Base-by-base conservation (phyloP, 2,329 filamentous ascomycete genomes). In the Phaeophleospora eucalypticola region DNA sequence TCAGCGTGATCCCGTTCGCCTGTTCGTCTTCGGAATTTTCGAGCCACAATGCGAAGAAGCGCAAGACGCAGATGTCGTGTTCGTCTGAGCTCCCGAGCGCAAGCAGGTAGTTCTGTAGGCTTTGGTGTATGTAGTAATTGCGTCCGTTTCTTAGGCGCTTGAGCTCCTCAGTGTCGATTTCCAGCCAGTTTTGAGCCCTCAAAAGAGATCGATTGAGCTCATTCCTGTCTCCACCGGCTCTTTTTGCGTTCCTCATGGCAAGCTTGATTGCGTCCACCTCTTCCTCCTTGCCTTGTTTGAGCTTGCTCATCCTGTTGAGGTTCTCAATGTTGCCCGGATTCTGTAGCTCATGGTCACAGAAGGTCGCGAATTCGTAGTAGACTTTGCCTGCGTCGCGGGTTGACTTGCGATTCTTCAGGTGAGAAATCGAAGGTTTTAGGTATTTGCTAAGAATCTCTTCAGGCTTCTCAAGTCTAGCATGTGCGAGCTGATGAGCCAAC, bases 31-130 rank as follows among this genome's bases (percentile, higher is more conserved):
- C 80, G 0, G 88, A 86, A 51, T 90, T 82, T 63, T 95, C 89
- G 8, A 98, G 79, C 93, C 93, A 99, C 15, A 99, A 71, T 0
- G 93, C 88, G 45, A 90, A 90, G 64, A 98, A 96, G 1, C 93
- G 86, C 43, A 98, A 77, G 2, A 89, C 86, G 62, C 95, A 89
- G 54, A 89, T 89, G 62, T 95, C 86, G 68, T 94, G 86, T 27
- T 87, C 82, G 59, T 98, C 90, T 17, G 87, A 95, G 12, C 90
- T 87, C 40, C 78, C 79, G 29, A 99, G 77, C 2, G 88, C 87
- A 2, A 91, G 79, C 2, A 98, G 77, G 59, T 98, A 98, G 62
- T 97, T 97, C 63, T 95, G 89, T 16, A 98, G 72, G 64, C 89
- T 93, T 57, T 93, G 81, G 27, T 85, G 81, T n/a, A 97, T 75